Evolutionary conservation across 768 basidiomycete genomes (phyloP), one percentile per base, ranked within the genome.

Genomic region (Collybiopsis luxurians): DNA sequence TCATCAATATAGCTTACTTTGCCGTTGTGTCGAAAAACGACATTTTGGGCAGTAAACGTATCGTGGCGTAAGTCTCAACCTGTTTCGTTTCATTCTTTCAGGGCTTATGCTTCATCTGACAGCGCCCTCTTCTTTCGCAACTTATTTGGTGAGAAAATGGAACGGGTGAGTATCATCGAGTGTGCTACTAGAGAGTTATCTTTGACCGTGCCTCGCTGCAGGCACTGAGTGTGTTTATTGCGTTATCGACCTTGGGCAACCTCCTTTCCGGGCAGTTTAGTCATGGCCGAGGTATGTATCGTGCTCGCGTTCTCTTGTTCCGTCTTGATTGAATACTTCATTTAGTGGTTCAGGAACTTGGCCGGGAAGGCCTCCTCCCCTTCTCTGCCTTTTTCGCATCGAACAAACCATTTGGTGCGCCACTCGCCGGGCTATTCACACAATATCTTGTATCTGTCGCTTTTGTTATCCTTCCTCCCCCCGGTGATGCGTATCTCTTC

Each of bases 51-150:
- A 84, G 86, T 38, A 76, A 81, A 2, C 74, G 81, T 19, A 84
- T 89, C 50, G 80, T 87, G n/a, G 90, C 87, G 86, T 86, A 61
- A 64, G 84, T 71, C 3, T 17, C 9, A 19, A 28, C 23, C 5
- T 53, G 34, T 23, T 15, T 30, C 3, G 1, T 2, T n/a, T 30
- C 42, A 4, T 19, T 47, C 47, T 17, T 39, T 2, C 24, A 53
- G 21, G 28, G 15, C 17, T n/a, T 15, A 15, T 46, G 1, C 58
- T 56, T 21, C 4, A 31, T 9, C 31, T 34, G 5, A 21, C 58
- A 86, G 85, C 2, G 87, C 88, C 0, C 66, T 90, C 30, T 90
- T 88, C 70, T 91, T 92, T 64, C 77, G 88, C 47, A 87, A 87
- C 67, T 66, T 92, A 6, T 90, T 82, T 66, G 89, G 89, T 0